phyloP scores from a whole-genome alignment of 306 rosid genomes.

The Quercus parvula region DNA sequence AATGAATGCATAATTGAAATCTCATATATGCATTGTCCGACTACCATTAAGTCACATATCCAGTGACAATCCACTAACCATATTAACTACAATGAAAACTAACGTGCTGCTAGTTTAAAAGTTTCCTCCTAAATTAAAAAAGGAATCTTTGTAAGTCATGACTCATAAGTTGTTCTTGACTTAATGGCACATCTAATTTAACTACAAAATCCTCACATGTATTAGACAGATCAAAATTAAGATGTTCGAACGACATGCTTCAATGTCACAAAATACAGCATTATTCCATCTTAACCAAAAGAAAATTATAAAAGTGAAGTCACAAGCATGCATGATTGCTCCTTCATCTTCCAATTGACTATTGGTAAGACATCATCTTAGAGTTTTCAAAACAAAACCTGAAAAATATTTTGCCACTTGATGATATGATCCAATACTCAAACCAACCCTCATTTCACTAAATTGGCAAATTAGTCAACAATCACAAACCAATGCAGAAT shows the following conservation, averaged over 20 bases:
- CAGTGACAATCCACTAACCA: background rate
- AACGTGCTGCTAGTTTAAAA: background rate
- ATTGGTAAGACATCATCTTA: background rate
- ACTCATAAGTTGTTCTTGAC: background rate
- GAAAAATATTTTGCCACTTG: background rate
- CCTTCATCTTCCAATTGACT: background rate
- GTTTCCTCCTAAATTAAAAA: background rate
- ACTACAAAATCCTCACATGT: background rate
- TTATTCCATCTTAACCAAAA: background rate
- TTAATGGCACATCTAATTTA: background rate
- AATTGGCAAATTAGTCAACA: background rate
- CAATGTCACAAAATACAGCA: background rate
- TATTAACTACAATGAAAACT: background rate
- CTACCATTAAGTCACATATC: background rate
- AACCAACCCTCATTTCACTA: background rate
- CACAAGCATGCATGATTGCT: background rate
- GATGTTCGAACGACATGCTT: background rate
- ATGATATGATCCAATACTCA: background rate
- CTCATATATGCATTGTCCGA: background rate
- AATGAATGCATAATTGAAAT: background rate
- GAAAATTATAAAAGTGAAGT: background rate
- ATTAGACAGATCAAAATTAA: background rate
- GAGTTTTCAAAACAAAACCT: background rate
- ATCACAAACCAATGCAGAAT: background rate
- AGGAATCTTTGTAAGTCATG: background rate